Evolutionary conservation across 2,329 filamentous ascomycete species (phyloP), one percentile per base, ranked within the genome.

Genomic region (Colletotrichum euphorbiae): DNA sequence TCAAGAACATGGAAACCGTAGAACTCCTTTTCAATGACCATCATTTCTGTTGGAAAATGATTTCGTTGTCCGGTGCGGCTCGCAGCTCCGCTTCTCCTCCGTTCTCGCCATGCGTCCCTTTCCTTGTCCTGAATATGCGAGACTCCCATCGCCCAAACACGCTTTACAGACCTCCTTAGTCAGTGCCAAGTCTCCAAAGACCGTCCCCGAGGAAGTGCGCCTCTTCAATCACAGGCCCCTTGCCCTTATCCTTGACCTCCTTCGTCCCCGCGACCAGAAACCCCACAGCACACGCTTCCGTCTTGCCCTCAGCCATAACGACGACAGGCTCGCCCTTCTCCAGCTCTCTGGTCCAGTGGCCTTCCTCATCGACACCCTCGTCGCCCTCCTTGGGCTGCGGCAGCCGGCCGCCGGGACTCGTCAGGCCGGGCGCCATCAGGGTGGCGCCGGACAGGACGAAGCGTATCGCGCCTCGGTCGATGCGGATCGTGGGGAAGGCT

Each of bases 191-290:
- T 74, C 86, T 92, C 96, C 96, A 99, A 73, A 99, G 82, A 17
- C 95, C 96, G 83, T 99, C 96, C 0, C 96, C 96, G 61, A 98
- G 79, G 82, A 91, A 98, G 85, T 99, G 96, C 36, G 93, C 93
- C 69, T 94, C 91, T 83, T 98, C 95, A 73, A 98, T 93, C 15
- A 94, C 96, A 6, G 94, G 92, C 0, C 96, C 96, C 83, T 98
- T 98, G 72, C 93, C 94, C 82, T 95, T 95, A 72, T 89, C 90
- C 87, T 96, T 97, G 78, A 97, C 94, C 80, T 98, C 94, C 79
- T 91, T 90, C 0, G 96, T 98, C 3, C 94, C 91, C 75, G 91
- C 89, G 74, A 93, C 93, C 77, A 99, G 77, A 71, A 92, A 83
- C 0, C 96, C 96, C 0, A 99, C 91, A 63, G 97, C 88, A 79